Evolutionary conservation across 495 filamentous ascomycete species (phyloP).

Genomic region (Aspergillus asperescens): DNA sequence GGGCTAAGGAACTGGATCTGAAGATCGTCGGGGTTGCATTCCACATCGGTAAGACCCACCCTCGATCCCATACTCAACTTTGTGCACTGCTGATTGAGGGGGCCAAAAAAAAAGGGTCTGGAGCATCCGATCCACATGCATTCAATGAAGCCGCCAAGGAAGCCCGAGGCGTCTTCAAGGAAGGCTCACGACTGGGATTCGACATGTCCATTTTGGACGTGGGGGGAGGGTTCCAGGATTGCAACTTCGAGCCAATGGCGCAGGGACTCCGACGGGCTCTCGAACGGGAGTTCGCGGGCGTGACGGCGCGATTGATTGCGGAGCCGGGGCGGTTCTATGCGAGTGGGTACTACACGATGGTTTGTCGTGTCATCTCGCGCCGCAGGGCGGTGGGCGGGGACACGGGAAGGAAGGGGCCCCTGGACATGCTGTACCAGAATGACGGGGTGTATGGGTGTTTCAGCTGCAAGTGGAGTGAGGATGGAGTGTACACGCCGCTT

Average conservation of each 20-base stretch:
- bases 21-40: conserved; percentile 31
- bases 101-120: neutral
- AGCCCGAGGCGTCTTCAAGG: neutral
- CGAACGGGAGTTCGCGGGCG: too few species aligned
- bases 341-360: conserved; percentile 24
- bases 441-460: conserved; percentile 35
- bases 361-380: conserved; percentile 27
- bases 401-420: conserved; percentile 11
- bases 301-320: conserved; percentile 20
- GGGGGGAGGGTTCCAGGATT: conserved; percentile 30
- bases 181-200: neutral
- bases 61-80: neutral
- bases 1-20: conserved; percentile 26
- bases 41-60: conserved; percentile 31
- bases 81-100: neutral
- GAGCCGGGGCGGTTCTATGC: conserved; percentile 34
- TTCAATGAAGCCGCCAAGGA: neutral
- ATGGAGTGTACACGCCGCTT: conserved; percentile 9
- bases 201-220: conserved; percentile 21
- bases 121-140: neutral
- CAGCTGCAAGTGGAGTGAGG: conserved; percentile 27
- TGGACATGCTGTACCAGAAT: conserved; percentile 34
- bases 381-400: conserved; percentile 17
- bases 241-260: conserved; percentile 22
- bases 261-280: conserved; percentile 14